Base-by-base conservation (phyloP, 345 rosid species). In the Aurinia saxatilis region DNA sequence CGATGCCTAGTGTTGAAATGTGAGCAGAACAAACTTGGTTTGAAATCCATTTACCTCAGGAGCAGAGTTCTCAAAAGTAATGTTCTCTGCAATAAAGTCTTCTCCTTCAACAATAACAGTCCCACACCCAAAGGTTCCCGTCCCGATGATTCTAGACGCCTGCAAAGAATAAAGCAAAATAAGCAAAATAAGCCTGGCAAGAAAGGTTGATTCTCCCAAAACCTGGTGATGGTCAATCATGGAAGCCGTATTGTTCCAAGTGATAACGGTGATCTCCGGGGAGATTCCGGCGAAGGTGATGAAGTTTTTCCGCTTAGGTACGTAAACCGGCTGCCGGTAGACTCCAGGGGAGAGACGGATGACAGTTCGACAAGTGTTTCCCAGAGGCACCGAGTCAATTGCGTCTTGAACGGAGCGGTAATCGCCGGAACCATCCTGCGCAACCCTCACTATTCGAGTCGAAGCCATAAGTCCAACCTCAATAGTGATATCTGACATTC, bases 181-280 rank as follows among this genome's bases (percentile, higher is more conserved):
- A 15, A 5, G 62, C 2, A 21, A 2, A 21, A 2, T 2, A 21
- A 21, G 2, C 25, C 2, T 2, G 2, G n/a, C n/a, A n/a, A n/a
- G n/a, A n/a, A n/a, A n/a, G n/a, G n/a, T n/a, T n/a, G n/a, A n/a
- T n/a, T n/a, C n/a, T n/a, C n/a, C n/a, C n/a, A n/a, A n/a, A n/a
- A 90, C 97, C 95, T 93, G 96, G 70, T 87, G 96, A 70, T 93
- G 97, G 6, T 93, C 84, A 52, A 90, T 93, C 36, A 77, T 79
- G 29, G 87, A 14, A 73, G 96, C 90, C 29, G 90, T 87, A 59
- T 90, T 93, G 77, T 90, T 78, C 96, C 97, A 93, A 34, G 92
- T 80, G 15, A 93, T 71, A 23, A 86, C 56, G 23, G 96, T 88
- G 62, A 47, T 73, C 60, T 93, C 97, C 4, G 95, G 99, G 7